These are phyloP conservation scores for Atkinsonella hypoxylon DNA, from an alignment of 2,329 filamentous ascomycete species.

Conservation along the genomic window DNA sequence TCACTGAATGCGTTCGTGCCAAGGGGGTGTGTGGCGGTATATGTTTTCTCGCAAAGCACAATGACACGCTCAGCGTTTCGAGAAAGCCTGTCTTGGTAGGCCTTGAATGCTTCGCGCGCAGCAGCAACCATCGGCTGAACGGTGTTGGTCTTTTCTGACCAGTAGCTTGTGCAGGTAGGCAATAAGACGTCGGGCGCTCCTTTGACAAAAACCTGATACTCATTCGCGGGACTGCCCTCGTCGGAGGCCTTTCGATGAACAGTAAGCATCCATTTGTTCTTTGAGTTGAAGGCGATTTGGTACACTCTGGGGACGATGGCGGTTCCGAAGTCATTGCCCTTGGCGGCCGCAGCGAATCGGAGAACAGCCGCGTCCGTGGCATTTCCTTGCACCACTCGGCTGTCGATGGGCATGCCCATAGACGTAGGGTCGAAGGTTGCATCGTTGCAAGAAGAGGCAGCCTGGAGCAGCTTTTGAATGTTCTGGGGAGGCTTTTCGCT, in stretches of 20 bases:
- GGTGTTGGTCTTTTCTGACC: slow-evolving; percentile 19
- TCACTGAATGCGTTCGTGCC: slow-evolving; percentile 37
- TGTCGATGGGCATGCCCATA: slow-evolving; percentile 20
- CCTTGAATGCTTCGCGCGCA: slow-evolving; percentile 20
- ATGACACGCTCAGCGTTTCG: slow-evolving; percentile 31
- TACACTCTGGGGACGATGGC: slow-evolving; percentile 18
- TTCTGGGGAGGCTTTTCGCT: slow-evolving; percentile 8
- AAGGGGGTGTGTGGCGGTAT: slow-evolving; percentile 14
- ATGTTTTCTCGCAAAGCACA: slow-evolving; percentile 27
- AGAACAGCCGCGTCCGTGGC: slow-evolving; percentile 31
- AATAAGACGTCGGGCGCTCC: slow-evolving; percentile 41
- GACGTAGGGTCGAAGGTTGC: slow-evolving; percentile 28
- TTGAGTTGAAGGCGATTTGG: slow-evolving; percentile 37
- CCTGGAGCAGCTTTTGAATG: slow-evolving; percentile 15
- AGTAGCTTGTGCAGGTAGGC: slow-evolving; percentile 22
- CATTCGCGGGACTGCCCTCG: slow-evolving; percentile 10
- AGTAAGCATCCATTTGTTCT: slow-evolving; percentile 38
- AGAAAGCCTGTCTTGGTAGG: slow-evolving; percentile 27
- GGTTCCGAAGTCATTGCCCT: slow-evolving; percentile 11
- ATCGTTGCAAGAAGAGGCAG: slow-evolving; percentile 28
- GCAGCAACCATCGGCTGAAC: slow-evolving; percentile 23
- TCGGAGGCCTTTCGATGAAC: slow-evolving; percentile 17
- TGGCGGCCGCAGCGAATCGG: slow-evolving; percentile 22
- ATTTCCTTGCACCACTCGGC: slow-evolving; percentile 27
- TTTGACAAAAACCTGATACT: slow-evolving; percentile 36